These are phyloP conservation scores for Pyropia yezoensis DNA, from an alignment of 23 red algal genomes.

Conservation along the genomic window DNA sequence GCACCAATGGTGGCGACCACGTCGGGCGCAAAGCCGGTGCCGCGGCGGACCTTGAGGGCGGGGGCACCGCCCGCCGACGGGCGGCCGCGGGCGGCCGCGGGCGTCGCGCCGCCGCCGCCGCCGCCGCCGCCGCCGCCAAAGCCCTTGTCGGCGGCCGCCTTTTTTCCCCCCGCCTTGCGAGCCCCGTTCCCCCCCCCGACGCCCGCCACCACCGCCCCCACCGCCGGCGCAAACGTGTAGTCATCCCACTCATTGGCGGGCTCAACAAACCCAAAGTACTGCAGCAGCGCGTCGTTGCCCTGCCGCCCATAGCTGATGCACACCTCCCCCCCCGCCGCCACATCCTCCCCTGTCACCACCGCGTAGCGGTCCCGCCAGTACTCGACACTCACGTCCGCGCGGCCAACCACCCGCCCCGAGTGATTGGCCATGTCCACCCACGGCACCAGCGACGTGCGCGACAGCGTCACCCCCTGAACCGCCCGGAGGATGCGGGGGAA, in stretches of 20 bases:
- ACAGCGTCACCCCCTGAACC: conserved; percentile 27
- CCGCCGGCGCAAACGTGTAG: conserved; percentile 33
- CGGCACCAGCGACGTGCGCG: conserved; percentile 53
- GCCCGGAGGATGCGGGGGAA: conserved; percentile 47
- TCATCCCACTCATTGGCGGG: conserved; percentile 59
- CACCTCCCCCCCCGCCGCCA: conserved; percentile 54
- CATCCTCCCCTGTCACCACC: conserved; percentile 29
- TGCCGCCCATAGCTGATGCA: conserved; percentile 86
- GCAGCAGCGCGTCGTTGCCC: conserved; percentile 82
- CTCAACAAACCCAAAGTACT: conserved; percentile 87
- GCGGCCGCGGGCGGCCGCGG: too few species aligned
- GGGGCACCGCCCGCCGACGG: too few species aligned
- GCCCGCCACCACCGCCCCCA: conserved; percentile 25
- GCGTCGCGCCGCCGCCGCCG: too few species aligned
- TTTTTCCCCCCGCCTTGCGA: too few species aligned
- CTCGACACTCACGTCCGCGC: conserved; percentile 44
- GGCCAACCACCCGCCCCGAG: conserved; percentile 15
- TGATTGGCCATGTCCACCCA: conserved; percentile 84
- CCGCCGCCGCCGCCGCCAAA: too few species aligned
- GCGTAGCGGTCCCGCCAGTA: conserved; percentile 64
- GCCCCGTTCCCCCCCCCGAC: neutral
- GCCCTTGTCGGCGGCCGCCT: too few species aligned
- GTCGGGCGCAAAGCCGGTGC: too few species aligned
- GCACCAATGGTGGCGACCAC: too few species aligned
- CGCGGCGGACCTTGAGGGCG: too few species aligned